Evolutionary conservation across 106 monocot species (phyloP), one percentile per base, ranked within the genome.

Genomic region (Dendrobium officinale): DNA sequence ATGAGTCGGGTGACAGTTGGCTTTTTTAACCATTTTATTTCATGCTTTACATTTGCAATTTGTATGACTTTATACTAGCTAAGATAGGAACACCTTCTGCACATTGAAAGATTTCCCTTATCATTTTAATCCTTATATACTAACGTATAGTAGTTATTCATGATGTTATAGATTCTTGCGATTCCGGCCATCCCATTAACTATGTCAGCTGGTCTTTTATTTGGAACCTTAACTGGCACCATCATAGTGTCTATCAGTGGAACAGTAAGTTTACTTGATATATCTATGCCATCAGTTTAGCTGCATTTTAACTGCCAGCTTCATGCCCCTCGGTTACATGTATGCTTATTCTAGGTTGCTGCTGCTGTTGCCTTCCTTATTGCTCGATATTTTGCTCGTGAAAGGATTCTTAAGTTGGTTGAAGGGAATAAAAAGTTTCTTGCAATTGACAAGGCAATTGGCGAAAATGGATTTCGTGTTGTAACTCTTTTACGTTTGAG

Each of bases 391-490:
- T 94, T 97, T 86, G 96, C 96, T 27, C 92, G 96, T 51, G 94
- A 97, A 48, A 84, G 94, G 16, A 92, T 97, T 85, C 94, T 97
- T 33, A 97, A 97, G 81, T 78, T 97, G 83, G 96, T 97, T 15
- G 92, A 94, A 85, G 96, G 94, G 75, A 94, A 97, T 78, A 92
- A 97, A 77, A 97, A 97, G 68, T 97, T 97, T 89, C 75, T 89
- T 77, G 96, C 96, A 61, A 97, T 97, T 83, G 96, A 97, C 84
- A 94, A 92, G 85, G 96, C 96, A 40, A 97, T 97, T 49, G 96
- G 96, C 75, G 96, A 97, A 70, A 94, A 97, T 85, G 96, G 96
- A 18, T 97, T 97, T 58, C 92, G 86, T 85, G 87, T 97, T 81
- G 96, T 97, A 73, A 92, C 94, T 67, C 90, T 97, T 10, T 87